These are phyloP conservation scores for Skeletonema menzelii DNA, from an alignment of 108 stramenopile genomes.

Conservation along the genomic window DNA sequence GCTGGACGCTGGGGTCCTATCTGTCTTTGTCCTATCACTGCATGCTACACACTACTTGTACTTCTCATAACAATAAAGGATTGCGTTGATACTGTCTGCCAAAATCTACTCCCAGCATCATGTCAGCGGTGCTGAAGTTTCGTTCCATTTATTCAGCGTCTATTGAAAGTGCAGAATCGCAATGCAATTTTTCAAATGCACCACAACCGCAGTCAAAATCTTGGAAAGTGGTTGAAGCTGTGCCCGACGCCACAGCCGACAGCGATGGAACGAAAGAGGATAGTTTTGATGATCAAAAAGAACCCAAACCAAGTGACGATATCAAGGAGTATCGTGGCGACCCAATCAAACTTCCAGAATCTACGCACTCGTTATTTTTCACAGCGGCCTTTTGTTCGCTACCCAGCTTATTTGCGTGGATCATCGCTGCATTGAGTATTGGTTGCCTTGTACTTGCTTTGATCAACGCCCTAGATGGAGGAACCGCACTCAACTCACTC, in stretches of 20 bases:
- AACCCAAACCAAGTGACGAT: background rate
- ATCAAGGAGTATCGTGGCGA: background rate
- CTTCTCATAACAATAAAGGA: too few relatives aligned
- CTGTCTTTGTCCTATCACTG: too few relatives aligned
- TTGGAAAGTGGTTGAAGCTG: background rate
- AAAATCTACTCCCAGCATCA: background rate
- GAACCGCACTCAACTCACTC: background rate
- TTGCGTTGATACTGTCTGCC: too few relatives aligned
- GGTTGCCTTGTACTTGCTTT: background rate
- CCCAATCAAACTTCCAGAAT: background rate
- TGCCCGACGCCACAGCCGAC: background rate
- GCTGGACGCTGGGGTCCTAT: too few relatives aligned
- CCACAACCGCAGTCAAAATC: background rate
- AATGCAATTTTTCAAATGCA: background rate
- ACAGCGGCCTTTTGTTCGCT: background rate
- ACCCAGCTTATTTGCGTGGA: background rate
- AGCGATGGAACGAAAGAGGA: background rate
- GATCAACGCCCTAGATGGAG: background rate
- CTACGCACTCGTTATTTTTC: slow-evolving; percentile 1
- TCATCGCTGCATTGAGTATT: background rate
- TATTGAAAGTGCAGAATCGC: background rate
- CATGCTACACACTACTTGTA: too few relatives aligned
- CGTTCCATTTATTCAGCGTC: slow-evolving; percentile 2
- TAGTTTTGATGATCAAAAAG: slow-evolving; percentile 1
- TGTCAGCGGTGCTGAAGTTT: background rate